Base-by-base conservation (phyloP, 495 filamentous ascomycete species). In the Xylaria curta region DNA sequence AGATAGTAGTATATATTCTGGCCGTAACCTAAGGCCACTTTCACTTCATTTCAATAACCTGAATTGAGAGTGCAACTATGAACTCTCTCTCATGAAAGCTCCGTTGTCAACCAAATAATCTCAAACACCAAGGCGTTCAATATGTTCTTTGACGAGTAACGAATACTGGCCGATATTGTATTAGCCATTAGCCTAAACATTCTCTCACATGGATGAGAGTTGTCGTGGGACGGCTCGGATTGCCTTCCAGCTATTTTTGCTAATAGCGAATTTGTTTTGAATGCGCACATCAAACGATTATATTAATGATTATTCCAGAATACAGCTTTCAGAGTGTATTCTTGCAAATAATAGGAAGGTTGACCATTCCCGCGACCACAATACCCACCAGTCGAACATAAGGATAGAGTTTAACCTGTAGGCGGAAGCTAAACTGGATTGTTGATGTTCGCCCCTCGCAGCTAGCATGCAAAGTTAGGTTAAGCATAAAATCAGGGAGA, bases 121-220 rank as follows among this genome's bases (percentile, higher is more conserved):
- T 31, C 15, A 17, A 58, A 58, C 4, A 15, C 17, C 12, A 12
- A 33, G 12, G 54, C 12, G 9, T 9, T 42, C 12, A 42, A 42
- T 42, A 42, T 42, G 10, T 33, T 21, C 58, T n/a, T 42, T 65
- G 38, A 33, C 38, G 8, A 44, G n/a, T 9, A 19, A 33, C 21
- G 19, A 38, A 33, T 17, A 53, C 3, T 13, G 38, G 44, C 9
- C 5, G 44, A 17, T n/a, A 7, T 53, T 26, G 3, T 12, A 67
- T 54, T 56, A 67, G 65, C 65, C 65, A 67, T 54, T 56, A 67
- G 65, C 65, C 65, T 67, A 28, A 67, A 66, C 28, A 24, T 53
- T 19, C 31, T 53, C 63, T 66, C 26, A 40, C 63, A 54, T 19
- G 13, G 8, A 53, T 46, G 63, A 21, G 47, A 66, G 46, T 28